These are phyloP conservation scores for Parathielavia appendiculata DNA, from an alignment of 495 filamentous ascomycete species.

Conservation along the genomic window DNA sequence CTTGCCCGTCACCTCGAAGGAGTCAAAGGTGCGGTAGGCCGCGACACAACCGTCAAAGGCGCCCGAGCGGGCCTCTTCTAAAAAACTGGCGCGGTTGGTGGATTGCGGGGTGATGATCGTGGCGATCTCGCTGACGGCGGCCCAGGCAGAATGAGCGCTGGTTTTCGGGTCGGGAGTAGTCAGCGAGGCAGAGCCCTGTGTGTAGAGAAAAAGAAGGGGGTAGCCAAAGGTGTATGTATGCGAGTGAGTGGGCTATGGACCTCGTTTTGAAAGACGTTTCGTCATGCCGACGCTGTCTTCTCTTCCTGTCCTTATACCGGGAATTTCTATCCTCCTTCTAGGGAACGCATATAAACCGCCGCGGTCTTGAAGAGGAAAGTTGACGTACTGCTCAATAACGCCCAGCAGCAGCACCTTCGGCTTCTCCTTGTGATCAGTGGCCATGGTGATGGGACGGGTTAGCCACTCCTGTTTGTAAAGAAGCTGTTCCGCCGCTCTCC, in stretches of 20 bases:
- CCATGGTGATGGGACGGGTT: neutral
- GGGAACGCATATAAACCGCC: neutral
- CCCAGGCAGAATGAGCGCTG: slow-evolving; percentile 33
- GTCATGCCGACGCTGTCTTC: neutral
- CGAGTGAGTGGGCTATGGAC: no score
- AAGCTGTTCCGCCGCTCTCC: neutral
- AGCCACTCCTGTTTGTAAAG: neutral
- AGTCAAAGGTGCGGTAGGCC: slow-evolving; percentile 73
- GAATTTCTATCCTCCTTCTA: neutral
- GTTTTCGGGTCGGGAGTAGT: neutral
- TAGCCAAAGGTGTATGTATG: neutral
- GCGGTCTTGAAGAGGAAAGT: neutral
- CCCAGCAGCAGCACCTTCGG: slow-evolving; percentile 35
- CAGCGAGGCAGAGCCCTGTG: neutral
- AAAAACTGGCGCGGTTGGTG: slow-evolving; percentile 48
- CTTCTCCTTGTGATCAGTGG: neutral
- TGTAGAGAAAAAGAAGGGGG: neutral
- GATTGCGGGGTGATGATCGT: slow-evolving; percentile 28
- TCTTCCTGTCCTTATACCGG: neutral
- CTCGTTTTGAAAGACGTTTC: neutral
- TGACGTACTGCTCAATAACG: slow-evolving; percentile 30
- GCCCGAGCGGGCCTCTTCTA: slow-evolving; percentile 65
- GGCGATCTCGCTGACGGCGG: slow-evolving; percentile 23
- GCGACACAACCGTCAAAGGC: slow-evolving; percentile 61
- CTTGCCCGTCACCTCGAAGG: slow-evolving; percentile 59